phyloP scores from a whole-genome alignment of 176 grass and related monocot genomes.

The Leersia perrieri region DNA sequence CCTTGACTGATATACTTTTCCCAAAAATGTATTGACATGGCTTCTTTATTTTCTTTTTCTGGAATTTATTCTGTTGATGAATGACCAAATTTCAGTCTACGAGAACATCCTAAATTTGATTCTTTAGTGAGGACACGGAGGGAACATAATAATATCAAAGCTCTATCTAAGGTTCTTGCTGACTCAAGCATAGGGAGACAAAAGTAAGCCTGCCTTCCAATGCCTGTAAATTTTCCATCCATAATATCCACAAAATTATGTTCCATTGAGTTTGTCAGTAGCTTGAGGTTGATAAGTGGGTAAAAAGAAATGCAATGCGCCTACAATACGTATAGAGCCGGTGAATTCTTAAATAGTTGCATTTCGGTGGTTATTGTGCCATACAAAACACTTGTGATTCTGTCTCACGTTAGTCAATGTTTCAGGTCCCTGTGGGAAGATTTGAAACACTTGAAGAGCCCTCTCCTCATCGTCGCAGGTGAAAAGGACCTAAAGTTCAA shows the following conservation, averaged over 20 bases:
- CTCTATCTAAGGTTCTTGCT: slow-evolving; percentile 67
- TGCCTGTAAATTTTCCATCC: slow-evolving; percentile 6
- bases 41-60: slow-evolving; percentile 20
- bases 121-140: slow-evolving; percentile 48
- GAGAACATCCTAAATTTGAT: slow-evolving; percentile 70
- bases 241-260: not conserved
- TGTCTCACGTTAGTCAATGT: slow-evolving; percentile 32
- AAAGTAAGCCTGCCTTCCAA: slow-evolving; percentile 51
- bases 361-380: not conserved
- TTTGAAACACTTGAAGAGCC: slow-evolving; percentile 65
- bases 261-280: not conserved
- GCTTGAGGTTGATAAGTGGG: not conserved
- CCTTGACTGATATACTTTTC: not conserved
- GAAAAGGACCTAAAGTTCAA: slow-evolving; percentile 80
- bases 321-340: not conserved
- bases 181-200: slow-evolving; percentile 75
- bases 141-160: slow-evolving; percentile 56
- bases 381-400: not conserved
- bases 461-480: slow-evolving; percentile 74
- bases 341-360: not conserved
- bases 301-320: not conserved
- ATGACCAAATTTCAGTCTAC: slow-evolving; percentile 49
- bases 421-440: slow-evolving; percentile 85
- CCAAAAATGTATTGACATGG: slow-evolving; percentile 18
- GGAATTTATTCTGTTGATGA: slow-evolving; percentile 14